Percentiles rank a stretch among this genome's conserved stretches.
Evolutionary conservation across 805 yeast genomes (phyloP).

Genomic region (Pichia deserticola): DNA sequence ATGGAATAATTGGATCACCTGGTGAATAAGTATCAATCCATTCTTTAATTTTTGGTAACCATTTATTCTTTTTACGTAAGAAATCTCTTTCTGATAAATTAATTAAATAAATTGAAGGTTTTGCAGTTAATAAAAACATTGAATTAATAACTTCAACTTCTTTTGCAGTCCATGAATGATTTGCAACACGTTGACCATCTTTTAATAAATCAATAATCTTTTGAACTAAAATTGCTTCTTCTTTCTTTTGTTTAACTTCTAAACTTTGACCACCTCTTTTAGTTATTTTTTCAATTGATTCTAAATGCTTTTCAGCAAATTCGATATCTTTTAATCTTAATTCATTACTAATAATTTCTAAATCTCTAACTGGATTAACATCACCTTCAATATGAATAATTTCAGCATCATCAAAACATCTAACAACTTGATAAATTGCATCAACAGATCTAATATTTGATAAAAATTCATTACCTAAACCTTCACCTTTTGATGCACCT

Average conservation of each 20-base stretch:
- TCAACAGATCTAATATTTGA: slow-evolving; percentile 96
- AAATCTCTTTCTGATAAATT: slow-evolving; percentile 71
- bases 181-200: slow-evolving; percentile 54
- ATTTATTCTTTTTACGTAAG: slow-evolving; percentile 43
- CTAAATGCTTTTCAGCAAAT: slow-evolving; percentile 60
- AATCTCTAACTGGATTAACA: slow-evolving; percentile 91
- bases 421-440: slow-evolving; percentile 94
- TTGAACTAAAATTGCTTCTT: slow-evolving; percentile 51
- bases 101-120: slow-evolving; percentile 74
- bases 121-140: slow-evolving; percentile 73
- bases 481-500: slow-evolving; percentile 96
- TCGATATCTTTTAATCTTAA: slow-evolving; percentile 95
- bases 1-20: slow-evolving; percentile 80
- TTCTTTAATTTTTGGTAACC: slow-evolving; percentile 39
- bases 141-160: slow-evolving; percentile 64
- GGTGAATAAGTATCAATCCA: slow-evolving; percentile 71
- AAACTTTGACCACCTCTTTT: slow-evolving; percentile 59
- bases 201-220: slow-evolving; percentile 57
- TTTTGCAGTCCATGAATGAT: slow-evolving; percentile 50
- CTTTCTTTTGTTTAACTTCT: slow-evolving; percentile 57
- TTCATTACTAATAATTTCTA: slow-evolving; percentile 86
- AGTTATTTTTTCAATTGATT: slow-evolving; percentile 47
- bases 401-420: slow-evolving; percentile 97
- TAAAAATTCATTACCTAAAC: slow-evolving; percentile 95
- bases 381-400: slow-evolving; percentile 96